Conservation (phyloP, 192 early-diverging fungal species). For the Pilaira anomala region DNA sequence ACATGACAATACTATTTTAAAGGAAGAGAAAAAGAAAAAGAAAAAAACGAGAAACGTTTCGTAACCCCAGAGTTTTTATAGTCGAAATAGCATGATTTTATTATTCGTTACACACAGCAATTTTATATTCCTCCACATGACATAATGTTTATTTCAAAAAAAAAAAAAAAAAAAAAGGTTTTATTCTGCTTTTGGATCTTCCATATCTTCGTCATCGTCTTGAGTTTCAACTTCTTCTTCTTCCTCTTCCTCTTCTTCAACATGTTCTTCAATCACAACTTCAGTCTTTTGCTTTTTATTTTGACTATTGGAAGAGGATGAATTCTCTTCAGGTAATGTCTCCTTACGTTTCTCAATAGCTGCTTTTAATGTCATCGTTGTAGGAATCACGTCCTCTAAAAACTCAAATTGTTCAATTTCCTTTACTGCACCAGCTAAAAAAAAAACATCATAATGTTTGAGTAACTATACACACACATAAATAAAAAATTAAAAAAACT, state of each 20-base stretch:
- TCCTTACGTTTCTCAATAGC: constrained; percentile 40
- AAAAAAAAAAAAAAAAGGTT: not conserved
- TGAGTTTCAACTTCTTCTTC: not conserved
- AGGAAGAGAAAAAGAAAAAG: not conserved
- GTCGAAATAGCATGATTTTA: constrained; percentile 10
- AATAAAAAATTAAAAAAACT: not conserved
- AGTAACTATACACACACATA: not conserved
- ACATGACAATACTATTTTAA: too few relatives aligned
- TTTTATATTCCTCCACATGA: constrained; percentile 10
- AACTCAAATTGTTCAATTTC: constrained; percentile 37
- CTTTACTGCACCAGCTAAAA: constrained; percentile 33
- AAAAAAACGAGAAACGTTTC: not conserved
- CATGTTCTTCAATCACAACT: not conserved
- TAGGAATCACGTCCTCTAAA: constrained; percentile 44
- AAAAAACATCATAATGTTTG: not conserved
- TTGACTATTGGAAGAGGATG: not conserved
- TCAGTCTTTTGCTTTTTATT: constrained; percentile 9
- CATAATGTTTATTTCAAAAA: constrained; percentile 1
- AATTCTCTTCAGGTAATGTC: constrained; percentile 33
- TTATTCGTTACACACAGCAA: not conserved
- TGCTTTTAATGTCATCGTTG: constrained; percentile 42
- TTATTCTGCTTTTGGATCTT: constrained; percentile 2
- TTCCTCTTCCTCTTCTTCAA: constrained; percentile 1
- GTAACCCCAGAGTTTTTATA: not conserved
- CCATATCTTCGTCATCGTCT: constrained; percentile 13